A percentile compares a stretch with the other conserved stretches of the same genome.
phyloP scores from a whole-genome alignment of 2,329 filamentous ascomycete species.

The Nemania diffusa region DNA sequence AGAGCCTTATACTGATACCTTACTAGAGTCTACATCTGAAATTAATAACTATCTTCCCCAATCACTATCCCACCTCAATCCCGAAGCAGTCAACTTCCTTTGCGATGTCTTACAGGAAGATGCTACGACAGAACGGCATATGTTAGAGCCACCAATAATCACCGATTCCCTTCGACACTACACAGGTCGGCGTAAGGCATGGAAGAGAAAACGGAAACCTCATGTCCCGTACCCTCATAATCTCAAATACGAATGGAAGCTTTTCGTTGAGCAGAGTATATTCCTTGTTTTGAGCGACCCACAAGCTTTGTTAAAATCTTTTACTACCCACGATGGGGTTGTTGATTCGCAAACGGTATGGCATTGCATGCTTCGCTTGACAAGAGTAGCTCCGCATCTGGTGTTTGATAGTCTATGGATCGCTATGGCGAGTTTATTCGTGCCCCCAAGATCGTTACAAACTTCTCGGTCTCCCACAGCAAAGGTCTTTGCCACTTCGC shows the following conservation, averaged over 20 bases:
- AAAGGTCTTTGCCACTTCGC: conserved; percentile 51
- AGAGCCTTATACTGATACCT: conserved; percentile 34
- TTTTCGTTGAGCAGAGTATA: conserved; percentile 71
- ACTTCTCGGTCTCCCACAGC: conserved; percentile 53
- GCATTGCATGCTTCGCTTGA: conserved; percentile 71
- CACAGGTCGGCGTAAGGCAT: conserved; percentile 44
- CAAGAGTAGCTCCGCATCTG: conserved; percentile 64
- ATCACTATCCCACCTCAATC: conserved; percentile 63
- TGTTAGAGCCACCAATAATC: conserved; percentile 56
- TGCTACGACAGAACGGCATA: conserved; percentile 60
- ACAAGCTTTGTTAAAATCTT: conserved; percentile 64
- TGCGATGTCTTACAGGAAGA: conserved; percentile 70
- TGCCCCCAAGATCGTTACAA: conserved; percentile 60
- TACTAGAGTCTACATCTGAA: conserved; percentile 38
- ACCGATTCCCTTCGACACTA: conserved; percentile 45
- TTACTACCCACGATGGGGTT: conserved; percentile 62
- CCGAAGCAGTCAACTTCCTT: conserved; percentile 68
- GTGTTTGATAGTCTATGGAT: conserved; percentile 74
- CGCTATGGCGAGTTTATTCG: conserved; percentile 67
- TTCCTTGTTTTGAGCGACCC: conserved; percentile 72
- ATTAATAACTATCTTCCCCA: conserved; percentile 62
- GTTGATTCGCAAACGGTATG: conserved; percentile 71
- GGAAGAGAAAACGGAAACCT: conserved; percentile 50
- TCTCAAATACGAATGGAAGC: conserved; percentile 63
- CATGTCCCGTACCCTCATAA: conserved; percentile 45